phyloP scores from a whole-genome alignment of 2,329 filamentous ascomycete genomes.

The Cladophialophora yegresii region DNA sequence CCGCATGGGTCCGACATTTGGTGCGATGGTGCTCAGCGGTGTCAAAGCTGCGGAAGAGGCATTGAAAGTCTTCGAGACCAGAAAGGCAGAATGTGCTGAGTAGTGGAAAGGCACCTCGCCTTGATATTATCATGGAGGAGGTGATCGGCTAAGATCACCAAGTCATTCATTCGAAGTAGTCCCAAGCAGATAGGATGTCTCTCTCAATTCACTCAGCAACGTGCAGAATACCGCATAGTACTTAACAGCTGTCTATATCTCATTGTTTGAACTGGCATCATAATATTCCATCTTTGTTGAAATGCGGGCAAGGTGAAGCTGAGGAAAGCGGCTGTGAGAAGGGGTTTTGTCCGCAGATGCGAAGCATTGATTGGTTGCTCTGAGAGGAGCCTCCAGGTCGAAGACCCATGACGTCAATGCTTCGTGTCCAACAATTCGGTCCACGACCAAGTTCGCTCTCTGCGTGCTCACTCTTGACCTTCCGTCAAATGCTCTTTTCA shows the following conservation, averaged over 20 bases:
- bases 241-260: neutral
- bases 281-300: neutral
- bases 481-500: neutral
- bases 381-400: neutral
- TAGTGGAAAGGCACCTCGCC: slow-evolving; percentile 37
- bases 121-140: neutral
- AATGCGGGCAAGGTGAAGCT: neutral
- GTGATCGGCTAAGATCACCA: neutral
- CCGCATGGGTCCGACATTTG: slow-evolving; percentile 86
- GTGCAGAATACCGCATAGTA: neutral
- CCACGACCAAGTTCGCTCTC: neutral
- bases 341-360: slow-evolving; percentile 1
- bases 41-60: slow-evolving; percentile 91
- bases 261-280: neutral
- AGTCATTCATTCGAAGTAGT: slow-evolving; percentile 4
- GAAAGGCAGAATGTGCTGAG: slow-evolving; percentile 74
- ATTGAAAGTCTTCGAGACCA: slow-evolving; percentile 72
- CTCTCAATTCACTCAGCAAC: neutral
- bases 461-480: neutral
- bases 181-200: neutral
- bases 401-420: neutral
- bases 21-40: slow-evolving; percentile 82
- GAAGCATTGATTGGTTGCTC: neutral
- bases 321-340: too few species aligned
- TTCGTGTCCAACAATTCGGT: neutral